phyloP scores from a whole-genome alignment of 2,329 filamentous ascomycete genomes.

The Huntiella abstrusa region DNA sequence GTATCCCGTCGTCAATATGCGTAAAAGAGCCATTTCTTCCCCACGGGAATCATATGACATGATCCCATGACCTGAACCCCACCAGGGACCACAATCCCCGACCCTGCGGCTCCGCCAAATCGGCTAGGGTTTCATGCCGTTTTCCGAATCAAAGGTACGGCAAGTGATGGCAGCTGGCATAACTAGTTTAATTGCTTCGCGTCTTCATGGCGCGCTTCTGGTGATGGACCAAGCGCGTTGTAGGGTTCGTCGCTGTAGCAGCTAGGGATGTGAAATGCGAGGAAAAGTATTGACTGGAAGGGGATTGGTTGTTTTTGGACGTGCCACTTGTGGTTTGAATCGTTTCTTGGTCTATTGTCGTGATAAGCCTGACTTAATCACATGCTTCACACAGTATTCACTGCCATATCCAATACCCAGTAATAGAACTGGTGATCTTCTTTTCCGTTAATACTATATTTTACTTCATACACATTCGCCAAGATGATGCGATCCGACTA shows the following conservation, averaged over 20 bases:
- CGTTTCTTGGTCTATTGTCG: not conserved
- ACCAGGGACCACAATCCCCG: no score
- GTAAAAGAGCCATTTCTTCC: no score
- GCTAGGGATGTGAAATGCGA: slow-evolving; percentile 1
- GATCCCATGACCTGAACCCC: no score
- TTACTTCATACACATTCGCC: slow-evolving; percentile 2
- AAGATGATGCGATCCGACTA: slow-evolving; percentile 32
- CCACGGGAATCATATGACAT: no score
- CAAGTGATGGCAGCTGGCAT: no score
- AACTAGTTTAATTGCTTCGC: no score
- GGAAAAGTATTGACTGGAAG: slow-evolving; percentile 2
- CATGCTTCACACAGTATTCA: not conserved
- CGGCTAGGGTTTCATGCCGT: no score
- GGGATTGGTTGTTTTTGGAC: not conserved
- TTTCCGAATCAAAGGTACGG: no score
- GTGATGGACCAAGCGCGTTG: not conserved
- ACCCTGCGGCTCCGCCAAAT: no score
- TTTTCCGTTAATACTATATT: not conserved
- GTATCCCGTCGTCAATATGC: no score
- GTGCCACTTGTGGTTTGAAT: not conserved
- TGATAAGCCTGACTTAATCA: not conserved
- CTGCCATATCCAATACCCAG: not conserved
- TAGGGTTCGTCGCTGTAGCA: not conserved
- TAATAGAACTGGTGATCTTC: not conserved
- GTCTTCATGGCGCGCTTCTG: no score